Base-by-base conservation (phyloP, 192 early-diverging fungal genomes). In the Linnemannia elongata region DNA sequence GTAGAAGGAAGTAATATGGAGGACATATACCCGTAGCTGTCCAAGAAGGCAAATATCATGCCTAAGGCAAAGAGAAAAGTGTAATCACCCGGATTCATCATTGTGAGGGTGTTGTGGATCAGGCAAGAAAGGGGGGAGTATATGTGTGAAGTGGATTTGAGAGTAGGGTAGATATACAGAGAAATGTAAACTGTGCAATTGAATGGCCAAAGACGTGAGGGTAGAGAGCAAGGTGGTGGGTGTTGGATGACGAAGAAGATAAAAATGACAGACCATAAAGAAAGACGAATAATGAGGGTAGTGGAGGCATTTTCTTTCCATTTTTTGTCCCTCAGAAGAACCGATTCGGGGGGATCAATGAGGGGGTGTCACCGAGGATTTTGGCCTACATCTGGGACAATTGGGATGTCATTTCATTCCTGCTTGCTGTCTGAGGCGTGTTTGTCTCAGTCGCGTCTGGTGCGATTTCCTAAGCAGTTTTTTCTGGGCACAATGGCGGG, bases 51-150 rank as follows among this genome's bases (percentile, higher is more conserved):
- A 52, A 92, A 88, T 17, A 94, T 75, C 76, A 94, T 89, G 54
- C 92, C 93, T 36, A 96, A 68, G 47, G 82, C 92, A 88, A 96
- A 95, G 17, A 96, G 90, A 88, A 90, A 96, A 4, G 93, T 94
- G 68, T 88, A 96, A 55, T 88, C 60, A 30, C 22, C 66, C 27
- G 82, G 82, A n/a, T 83, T 38, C 82, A 82, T 82, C 35, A 54
- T 79, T 69, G 4, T 33, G 30, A 12, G 30, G 30, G 60, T 33
- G 33, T 33, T 33, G 27, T n/a, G 57, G 44, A 20, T 18, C 18
- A 22, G 49, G 49, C 44, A 39, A 39, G 38, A 45, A 15, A 45
- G 44, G 12, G 12, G 44, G 44, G 49, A 52, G 49, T 22, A 5
- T 73, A 83, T 72, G 76, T 66, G 76, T 49, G 38, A 35, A 36